Evolutionary conservation across 202 grass and related monocot genomes (phyloP), one percentile per base, ranked within the genome.

Genomic region (Musa balbisiana): DNA sequence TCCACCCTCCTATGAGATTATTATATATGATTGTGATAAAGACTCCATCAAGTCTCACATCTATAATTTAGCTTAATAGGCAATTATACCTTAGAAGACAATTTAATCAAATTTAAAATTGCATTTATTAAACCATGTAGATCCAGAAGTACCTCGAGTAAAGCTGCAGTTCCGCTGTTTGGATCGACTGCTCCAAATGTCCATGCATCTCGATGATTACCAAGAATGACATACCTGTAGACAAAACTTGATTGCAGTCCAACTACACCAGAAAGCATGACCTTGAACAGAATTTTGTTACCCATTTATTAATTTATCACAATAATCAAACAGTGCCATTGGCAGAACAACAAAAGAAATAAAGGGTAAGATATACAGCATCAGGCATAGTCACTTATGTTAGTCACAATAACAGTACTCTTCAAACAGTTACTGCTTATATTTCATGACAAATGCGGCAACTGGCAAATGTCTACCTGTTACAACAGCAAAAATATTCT

Each of bases 201-300:
- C 93, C 93, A 97, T 53, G 93, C 93, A 87, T 97, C 93, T 10
- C 90, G 90, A 73, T 97, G 93, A 67, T 97, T 97, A 79, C 93
- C 93, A 68, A 97, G 84, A 72, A 97, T 75, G 56, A 97, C 74
- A 76, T 89, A 97, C 24, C 93, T 97, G 84, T 27, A 27, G 8
- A 27, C 62, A 70, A 50, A n/a, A 54, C 43, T 25, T 6, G 60
- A 63, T 12, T 23, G 22, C 15, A 9, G 13, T 70, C 12, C 15
- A n/a, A 49, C 23, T 20, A 19, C 33, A 50, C 2, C n/a, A 9
- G 29, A 17, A 13, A 74, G 16, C 2, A 70, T 70, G 51, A 51
- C 49, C 67, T 29, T 67, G 13, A 19, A 67, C 16, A 60, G 15
- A 60, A 16, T 60, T 60, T 21, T 60, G 15, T 60, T 8, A 19